Conservation (phyloP, 139 green algal species). For the Closterium sp. region DNA sequence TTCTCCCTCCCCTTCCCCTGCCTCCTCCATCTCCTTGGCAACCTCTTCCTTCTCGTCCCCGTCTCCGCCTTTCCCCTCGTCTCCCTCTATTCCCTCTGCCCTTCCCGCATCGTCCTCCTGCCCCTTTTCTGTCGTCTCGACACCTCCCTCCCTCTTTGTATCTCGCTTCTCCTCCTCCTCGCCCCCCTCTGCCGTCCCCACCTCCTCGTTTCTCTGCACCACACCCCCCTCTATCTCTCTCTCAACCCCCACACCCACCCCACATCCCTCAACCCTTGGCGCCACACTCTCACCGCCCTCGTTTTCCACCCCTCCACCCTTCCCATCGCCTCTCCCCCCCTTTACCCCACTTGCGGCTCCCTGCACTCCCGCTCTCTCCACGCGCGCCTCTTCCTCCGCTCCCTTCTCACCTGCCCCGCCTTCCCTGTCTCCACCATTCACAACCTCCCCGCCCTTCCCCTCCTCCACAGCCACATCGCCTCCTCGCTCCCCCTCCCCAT, state of each 20-base stretch:
- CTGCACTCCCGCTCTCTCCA: background rate
- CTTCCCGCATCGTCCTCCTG: background rate
- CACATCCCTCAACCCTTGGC: background rate
- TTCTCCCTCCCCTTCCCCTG: background rate
- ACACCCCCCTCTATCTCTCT: background rate
- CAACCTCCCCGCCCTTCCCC: background rate
- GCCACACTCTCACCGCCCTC: background rate
- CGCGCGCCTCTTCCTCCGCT: background rate
- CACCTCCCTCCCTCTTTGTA: background rate
- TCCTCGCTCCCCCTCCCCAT: background rate
- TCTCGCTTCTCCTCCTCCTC: background rate
- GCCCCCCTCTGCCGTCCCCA: background rate
- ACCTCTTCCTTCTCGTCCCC: background rate
- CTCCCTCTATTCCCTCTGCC: background rate
- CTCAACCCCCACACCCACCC: background rate
- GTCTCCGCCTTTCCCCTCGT: background rate
- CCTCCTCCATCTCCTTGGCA: background rate
- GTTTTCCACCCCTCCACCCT: background rate
- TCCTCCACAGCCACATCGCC: background rate
- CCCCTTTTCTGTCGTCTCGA: no score
- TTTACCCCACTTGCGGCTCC: background rate
- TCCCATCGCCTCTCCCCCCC: background rate
- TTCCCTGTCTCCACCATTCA: background rate
- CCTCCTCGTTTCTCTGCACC: background rate
- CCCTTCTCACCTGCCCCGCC: background rate